Percentiles rank a stretch among this genome's conserved stretches.
Evolutionary conservation across 2,329 filamentous ascomycete genomes (phyloP).

Genomic region (Waltergamsia citrina): DNA sequence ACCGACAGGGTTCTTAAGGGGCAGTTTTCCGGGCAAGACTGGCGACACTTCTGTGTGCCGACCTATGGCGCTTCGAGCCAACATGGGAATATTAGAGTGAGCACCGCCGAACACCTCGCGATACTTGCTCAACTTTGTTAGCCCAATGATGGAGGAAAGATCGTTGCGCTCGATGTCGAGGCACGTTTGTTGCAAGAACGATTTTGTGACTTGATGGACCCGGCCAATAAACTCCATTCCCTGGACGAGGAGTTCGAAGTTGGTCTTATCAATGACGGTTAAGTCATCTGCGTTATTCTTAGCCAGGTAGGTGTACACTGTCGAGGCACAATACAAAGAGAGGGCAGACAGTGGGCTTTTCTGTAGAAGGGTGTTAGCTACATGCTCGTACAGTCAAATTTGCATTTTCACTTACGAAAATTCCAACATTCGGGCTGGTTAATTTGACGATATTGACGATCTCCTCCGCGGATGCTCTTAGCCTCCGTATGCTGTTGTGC

Average conservation of each 20-base stretch:
- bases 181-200: conserved; percentile 76
- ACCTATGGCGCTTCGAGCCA: conserved; percentile 34
- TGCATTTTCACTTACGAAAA: conserved; percentile 3
- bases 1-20: conserved; percentile 18
- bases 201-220: conserved; percentile 67
- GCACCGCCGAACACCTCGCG: conserved; percentile 16
- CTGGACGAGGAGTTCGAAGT: conserved; percentile 66
- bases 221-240: conserved; percentile 71
- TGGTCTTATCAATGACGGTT: conserved; percentile 32
- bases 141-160: conserved; percentile 21
- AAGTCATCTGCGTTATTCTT: conserved; percentile 54
- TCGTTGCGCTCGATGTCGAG: conserved; percentile 62
- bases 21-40: conserved; percentile 34
- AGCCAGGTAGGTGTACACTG: conserved; percentile 74
- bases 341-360: conserved; percentile 45
- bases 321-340: conserved; percentile 74
- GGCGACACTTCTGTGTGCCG: conserved; percentile 28
- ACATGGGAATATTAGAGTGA: conserved; percentile 32
- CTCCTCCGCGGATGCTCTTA: conserved; percentile 73
- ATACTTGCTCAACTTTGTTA: conserved; percentile 25
- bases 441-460: conserved; percentile 77
- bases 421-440: conserved; percentile 56
- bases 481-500: conserved; percentile 61
- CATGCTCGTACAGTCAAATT: background rate
- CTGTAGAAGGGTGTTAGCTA: conserved; percentile 9